Evolutionary conservation across 2,329 filamentous ascomycete species (phyloP).

Genomic region (Pseudogymnoascus sp.): DNA sequence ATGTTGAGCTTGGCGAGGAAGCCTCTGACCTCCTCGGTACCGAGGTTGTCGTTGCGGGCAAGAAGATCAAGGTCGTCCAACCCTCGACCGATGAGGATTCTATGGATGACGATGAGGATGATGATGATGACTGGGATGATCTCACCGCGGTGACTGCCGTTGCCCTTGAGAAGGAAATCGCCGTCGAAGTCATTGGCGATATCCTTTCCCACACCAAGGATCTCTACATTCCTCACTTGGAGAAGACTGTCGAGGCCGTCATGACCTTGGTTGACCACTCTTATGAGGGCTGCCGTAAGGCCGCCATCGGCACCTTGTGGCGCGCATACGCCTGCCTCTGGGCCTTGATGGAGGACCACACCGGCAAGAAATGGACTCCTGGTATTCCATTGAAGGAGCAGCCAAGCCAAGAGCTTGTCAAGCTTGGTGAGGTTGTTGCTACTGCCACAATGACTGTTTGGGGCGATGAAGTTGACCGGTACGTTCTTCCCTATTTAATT

Average conservation of each 20-base stretch:
- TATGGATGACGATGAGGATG: slow-evolving; percentile 60
- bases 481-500: slow-evolving; percentile 40
- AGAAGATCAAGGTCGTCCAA: slow-evolving; percentile 73
- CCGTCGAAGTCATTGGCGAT: slow-evolving; percentile 88
- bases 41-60: slow-evolving; percentile 70
- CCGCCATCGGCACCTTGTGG: slow-evolving; percentile 84
- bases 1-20: slow-evolving; percentile 65
- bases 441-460: slow-evolving; percentile 77
- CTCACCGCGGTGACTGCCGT: slow-evolving; percentile 78
- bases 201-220: slow-evolving; percentile 79
- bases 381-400: slow-evolving; percentile 76
- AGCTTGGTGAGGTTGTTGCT: slow-evolving; percentile 79
- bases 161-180: slow-evolving; percentile 94
- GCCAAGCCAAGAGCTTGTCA: slow-evolving; percentile 69
- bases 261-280: slow-evolving; percentile 75
- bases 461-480: slow-evolving; percentile 89
- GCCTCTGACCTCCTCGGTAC: slow-evolving; percentile 65
- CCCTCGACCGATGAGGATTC: slow-evolving; percentile 49
- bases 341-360: slow-evolving; percentile 71
- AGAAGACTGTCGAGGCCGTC: slow-evolving; percentile 77
- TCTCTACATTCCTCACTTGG: slow-evolving; percentile 73
- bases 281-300: slow-evolving; percentile 91
- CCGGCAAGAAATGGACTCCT: slow-evolving; percentile 76
- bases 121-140: slow-evolving; percentile 78
- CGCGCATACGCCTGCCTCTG: slow-evolving; percentile 87